phyloP scores from a whole-genome alignment of 2,329 filamentous ascomycete genomes.

The Alternaria panax region DNA sequence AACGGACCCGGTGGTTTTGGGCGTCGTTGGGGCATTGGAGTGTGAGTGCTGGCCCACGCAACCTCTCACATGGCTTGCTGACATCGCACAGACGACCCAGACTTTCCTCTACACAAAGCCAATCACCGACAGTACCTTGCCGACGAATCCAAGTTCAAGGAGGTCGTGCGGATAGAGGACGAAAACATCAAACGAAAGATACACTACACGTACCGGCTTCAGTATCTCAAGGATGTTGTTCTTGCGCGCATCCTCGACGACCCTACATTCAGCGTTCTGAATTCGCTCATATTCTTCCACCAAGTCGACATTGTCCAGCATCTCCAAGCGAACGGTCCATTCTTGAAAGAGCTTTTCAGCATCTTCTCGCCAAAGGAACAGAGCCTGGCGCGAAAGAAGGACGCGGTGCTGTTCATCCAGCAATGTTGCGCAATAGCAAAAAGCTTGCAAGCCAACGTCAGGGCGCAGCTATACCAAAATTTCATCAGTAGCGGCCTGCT shows the following conservation, averaged over 20 bases:
- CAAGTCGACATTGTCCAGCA: constrained; percentile 98
- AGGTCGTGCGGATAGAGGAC: constrained; percentile 92
- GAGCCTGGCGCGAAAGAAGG: constrained; percentile 80
- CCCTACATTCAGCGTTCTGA: constrained; percentile 95
- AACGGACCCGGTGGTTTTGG: constrained; percentile 85
- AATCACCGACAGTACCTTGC: constrained; percentile 94
- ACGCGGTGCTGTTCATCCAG: constrained; percentile 94
- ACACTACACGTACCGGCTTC: constrained; percentile 92
- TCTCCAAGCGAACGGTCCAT: constrained; percentile 80
- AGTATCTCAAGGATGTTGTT: constrained; percentile 98
- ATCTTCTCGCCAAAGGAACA: constrained; percentile 75
- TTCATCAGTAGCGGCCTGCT: constrained; percentile 89
- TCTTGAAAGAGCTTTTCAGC: constrained; percentile 84
- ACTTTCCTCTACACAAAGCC: constrained; percentile 96
- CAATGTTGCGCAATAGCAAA: constrained; percentile 95
- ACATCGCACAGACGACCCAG: constrained; percentile 75
- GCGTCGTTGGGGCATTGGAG: constrained; percentile 93
- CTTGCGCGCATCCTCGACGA: constrained; percentile 95
- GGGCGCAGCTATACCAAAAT: constrained; percentile 85
- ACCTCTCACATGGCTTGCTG: constrained; percentile 30
- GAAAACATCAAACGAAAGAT: constrained; percentile 85
- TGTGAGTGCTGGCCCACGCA: constrained; percentile 57
- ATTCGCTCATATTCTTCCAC: constrained; percentile 98
- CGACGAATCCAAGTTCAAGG: constrained; percentile 89
- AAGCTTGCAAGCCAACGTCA: constrained; percentile 83